Conservation (phyloP, 345 rosid genomes). For the Diplotaxis tenuifolia region DNA sequence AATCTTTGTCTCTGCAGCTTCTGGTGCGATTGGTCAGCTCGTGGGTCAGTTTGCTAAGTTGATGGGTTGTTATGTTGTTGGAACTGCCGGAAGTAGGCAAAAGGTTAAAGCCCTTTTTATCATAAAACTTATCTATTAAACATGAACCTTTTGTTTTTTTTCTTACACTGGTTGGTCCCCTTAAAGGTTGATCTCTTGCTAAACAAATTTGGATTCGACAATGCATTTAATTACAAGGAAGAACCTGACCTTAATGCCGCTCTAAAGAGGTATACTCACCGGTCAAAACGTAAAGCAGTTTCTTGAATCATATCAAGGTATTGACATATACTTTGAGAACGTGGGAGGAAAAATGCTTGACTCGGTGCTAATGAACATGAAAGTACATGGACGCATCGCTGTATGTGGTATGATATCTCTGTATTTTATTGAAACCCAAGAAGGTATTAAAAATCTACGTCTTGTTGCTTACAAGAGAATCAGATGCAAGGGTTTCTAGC, state of each 20-base stretch:
- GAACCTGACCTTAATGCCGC: slow-evolving; percentile 45
- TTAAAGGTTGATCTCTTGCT: slow-evolving; percentile 41
- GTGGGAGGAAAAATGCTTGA: slow-evolving; percentile 57
- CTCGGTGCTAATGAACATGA: slow-evolving; percentile 47
- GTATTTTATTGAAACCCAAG: slow-evolving; percentile 37
- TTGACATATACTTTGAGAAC: slow-evolving; percentile 54
- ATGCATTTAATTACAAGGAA: slow-evolving; percentile 61
- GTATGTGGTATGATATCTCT: slow-evolving; percentile 51
- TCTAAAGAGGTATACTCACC: slow-evolving; percentile 31
- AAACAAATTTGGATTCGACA: slow-evolving; percentile 52
- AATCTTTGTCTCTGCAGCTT: slow-evolving; percentile 50
- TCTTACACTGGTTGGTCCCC: neutral
- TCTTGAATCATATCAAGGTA: neutral
- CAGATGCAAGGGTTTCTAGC: slow-evolving; percentile 40
- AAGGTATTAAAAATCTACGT: slow-evolving; percentile 31
- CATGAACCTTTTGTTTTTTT: neutral
- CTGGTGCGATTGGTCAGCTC: slow-evolving; percentile 60
- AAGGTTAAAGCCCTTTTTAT: slow-evolving; percentile 22
- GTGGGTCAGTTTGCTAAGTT: slow-evolving; percentile 61
- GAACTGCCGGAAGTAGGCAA: neutral
- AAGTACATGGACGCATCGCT: slow-evolving; percentile 37
- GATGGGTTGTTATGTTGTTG: slow-evolving; percentile 54
- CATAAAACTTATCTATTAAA: neutral
- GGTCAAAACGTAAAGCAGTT: neutral
- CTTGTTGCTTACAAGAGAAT: slow-evolving; percentile 27